Evolutionary conservation across 192 early-diverging fungal species (phyloP).

Genomic region (Coemansia pectinata): DNA sequence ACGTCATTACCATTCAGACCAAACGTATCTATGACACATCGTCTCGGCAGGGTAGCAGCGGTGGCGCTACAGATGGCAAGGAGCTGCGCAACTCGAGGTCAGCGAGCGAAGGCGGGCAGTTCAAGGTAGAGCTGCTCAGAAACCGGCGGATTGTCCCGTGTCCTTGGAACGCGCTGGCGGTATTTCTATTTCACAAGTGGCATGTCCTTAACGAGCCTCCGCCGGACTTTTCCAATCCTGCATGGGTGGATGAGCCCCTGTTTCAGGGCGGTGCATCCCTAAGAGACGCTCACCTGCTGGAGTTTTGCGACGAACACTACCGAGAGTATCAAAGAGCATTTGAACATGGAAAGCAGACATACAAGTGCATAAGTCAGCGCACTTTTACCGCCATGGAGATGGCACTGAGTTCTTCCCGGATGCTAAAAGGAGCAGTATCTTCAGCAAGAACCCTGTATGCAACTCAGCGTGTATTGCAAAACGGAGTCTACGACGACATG

Average conservation of each 20-base stretch:
- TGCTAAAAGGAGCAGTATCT: slow-evolving; percentile 12
- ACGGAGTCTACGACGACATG: slow-evolving; percentile 10
- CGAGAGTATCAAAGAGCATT: slow-evolving; percentile 20
- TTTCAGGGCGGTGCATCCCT: slow-evolving; percentile 22
- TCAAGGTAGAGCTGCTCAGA: slow-evolving; percentile 31
- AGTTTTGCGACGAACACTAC: slow-evolving; percentile 32
- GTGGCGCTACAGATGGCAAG: not conserved
- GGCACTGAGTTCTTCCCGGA: not conserved
- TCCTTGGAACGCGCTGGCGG: slow-evolving; percentile 53
- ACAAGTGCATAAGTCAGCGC: slow-evolving; percentile 22
- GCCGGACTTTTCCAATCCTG: slow-evolving; percentile 36
- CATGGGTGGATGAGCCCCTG: slow-evolving; percentile 36
- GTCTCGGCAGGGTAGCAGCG: not conserved
- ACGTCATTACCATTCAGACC: slow-evolving; percentile 7
- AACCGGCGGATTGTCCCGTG: slow-evolving; percentile 28
- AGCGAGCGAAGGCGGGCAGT: slow-evolving; percentile 2
- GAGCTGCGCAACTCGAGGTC: slow-evolving; percentile 1
- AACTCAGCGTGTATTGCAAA: slow-evolving; percentile 19
- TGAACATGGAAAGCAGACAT: slow-evolving; percentile 1
- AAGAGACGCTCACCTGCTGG: slow-evolving; percentile 17
- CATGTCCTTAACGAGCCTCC: slow-evolving; percentile 42
- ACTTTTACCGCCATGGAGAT: slow-evolving; percentile 3
- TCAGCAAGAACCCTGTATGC: slow-evolving; percentile 17
- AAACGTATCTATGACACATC: not conserved
- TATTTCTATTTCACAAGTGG: slow-evolving; percentile 47